Conservation (phyloP, 306 rosid species). For the Fragaria iinumae region DNA sequence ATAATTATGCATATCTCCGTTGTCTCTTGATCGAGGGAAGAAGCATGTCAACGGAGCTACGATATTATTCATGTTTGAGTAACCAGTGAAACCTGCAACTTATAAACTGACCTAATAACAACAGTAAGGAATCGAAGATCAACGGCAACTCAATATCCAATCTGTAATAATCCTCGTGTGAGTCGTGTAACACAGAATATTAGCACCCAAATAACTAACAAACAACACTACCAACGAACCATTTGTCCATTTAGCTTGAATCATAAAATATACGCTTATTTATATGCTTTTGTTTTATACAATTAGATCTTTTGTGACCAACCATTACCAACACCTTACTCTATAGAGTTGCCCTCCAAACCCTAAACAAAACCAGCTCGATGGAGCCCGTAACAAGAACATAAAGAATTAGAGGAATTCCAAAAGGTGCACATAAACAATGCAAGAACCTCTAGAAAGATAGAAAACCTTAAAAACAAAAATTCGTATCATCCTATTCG, state of each 20-base stretch:
- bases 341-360: neutral
- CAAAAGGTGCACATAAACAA: conserved; percentile 43
- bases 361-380: neutral
- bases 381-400: conserved; percentile 3
- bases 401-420: too few relatives aligned
- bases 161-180: neutral
- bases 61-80: neutral
- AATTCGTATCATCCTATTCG: neutral
- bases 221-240: neutral
- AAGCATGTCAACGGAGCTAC: too few relatives aligned
- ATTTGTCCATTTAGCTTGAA: neutral
- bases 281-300: neutral
- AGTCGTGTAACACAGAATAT: neutral
- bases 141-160: neutral
- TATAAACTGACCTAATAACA: neutral
- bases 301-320: neutral
- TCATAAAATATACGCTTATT: neutral
- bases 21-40: neutral
- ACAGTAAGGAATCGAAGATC: neutral
- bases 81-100: neutral
- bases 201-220: neutral
- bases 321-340: conserved; percentile 2
- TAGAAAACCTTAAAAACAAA: conserved; percentile 5
- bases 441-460: conserved; percentile 14
- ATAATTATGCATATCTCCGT: neutral